Evolutionary conservation across 2,329 filamentous ascomycete species (phyloP).

Genomic region (Didymella pinodella): DNA sequence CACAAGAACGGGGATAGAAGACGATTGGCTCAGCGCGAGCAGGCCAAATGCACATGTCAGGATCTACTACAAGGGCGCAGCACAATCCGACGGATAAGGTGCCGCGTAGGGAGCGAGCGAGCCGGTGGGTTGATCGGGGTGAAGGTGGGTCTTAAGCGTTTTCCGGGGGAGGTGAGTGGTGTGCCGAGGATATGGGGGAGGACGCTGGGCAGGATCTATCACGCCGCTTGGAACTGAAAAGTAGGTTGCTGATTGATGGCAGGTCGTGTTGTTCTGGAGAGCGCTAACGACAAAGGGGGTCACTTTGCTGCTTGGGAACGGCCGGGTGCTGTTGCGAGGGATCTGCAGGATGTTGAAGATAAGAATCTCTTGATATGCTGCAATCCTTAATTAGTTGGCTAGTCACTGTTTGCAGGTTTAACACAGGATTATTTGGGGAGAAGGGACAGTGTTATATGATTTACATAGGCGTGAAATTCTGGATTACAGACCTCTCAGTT

Average conservation of each 20-base stretch:
- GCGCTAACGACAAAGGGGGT: slow-evolving; percentile 60
- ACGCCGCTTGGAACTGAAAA: no score
- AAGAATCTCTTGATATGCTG: no score
- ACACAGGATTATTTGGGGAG: slow-evolving; percentile 60
- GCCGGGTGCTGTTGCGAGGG: slow-evolving; percentile 61
- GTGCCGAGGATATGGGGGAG: slow-evolving; percentile 64
- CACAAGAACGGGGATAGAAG: no score
- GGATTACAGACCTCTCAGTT: no score
- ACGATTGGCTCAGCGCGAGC: slow-evolving; percentile 67
- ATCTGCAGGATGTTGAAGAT: slow-evolving; percentile 57
- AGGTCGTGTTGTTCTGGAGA: slow-evolving; percentile 64
- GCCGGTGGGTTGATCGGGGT: slow-evolving; percentile 55
- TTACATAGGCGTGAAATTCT: no score
- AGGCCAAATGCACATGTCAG: slow-evolving; percentile 72
- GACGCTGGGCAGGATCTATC: slow-evolving; percentile 58
- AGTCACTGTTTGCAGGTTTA: no score
- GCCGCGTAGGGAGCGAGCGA: slow-evolving; percentile 46
- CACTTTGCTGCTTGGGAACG: slow-evolving; percentile 70
- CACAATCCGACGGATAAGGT: slow-evolving; percentile 51
- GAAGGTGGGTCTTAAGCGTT: slow-evolving; percentile 63
- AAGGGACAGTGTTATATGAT: slow-evolving; percentile 44
- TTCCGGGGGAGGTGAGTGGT: slow-evolving; percentile 66
- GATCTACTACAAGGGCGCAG: slow-evolving; percentile 74
- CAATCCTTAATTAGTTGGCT: no score
- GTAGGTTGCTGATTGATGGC: background rate